phyloP scores from a whole-genome alignment of 2,329 filamentous ascomycete genomes.

The Monosporascus sp. region DNA sequence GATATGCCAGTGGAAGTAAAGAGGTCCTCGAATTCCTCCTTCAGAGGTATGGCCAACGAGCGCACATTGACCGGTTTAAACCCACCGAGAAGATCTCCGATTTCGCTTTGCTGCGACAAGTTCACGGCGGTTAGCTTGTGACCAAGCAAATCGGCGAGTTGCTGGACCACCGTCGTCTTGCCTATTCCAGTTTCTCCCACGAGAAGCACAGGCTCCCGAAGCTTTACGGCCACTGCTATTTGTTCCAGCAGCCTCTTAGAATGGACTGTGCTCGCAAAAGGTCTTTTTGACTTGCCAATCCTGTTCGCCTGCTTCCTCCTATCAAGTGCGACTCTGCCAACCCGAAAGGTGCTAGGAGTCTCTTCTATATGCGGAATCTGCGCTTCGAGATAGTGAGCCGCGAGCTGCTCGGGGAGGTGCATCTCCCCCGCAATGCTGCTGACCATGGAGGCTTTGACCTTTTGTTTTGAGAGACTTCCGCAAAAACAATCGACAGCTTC shows the following conservation, averaged over 20 bases:
- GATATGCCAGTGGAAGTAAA: conserved; percentile 84
- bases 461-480: conserved; percentile 65
- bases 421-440: conserved; percentile 77
- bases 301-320: conserved; percentile 50
- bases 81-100: conserved; percentile 88
- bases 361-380: conserved; percentile 68
- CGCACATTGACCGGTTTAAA: conserved; percentile 94
- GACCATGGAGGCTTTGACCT: conserved; percentile 55
- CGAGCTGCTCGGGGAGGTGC: conserved; percentile 76
- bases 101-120: conserved; percentile 95
- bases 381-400: conserved; percentile 68
- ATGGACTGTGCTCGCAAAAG: conserved; percentile 85
- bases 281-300: conserved; percentile 48
- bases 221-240: conserved; percentile 73
- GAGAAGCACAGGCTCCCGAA: conserved; percentile 83
- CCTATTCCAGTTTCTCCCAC: conserved; percentile 99
- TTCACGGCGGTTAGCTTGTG: conserved; percentile 91
- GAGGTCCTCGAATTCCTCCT: conserved; percentile 88
- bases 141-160: conserved; percentile 76
- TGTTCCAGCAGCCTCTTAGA: conserved; percentile 83
- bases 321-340: conserved; percentile 62
- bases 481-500: conserved; percentile 92
- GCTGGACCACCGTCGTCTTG: conserved; percentile 94
- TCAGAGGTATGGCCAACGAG: conserved; percentile 79
- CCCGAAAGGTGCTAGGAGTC: conserved; percentile 48